Evolutionary conservation across 768 basidiomycete genomes (phyloP).

Genomic region (Russula foetens): DNA sequence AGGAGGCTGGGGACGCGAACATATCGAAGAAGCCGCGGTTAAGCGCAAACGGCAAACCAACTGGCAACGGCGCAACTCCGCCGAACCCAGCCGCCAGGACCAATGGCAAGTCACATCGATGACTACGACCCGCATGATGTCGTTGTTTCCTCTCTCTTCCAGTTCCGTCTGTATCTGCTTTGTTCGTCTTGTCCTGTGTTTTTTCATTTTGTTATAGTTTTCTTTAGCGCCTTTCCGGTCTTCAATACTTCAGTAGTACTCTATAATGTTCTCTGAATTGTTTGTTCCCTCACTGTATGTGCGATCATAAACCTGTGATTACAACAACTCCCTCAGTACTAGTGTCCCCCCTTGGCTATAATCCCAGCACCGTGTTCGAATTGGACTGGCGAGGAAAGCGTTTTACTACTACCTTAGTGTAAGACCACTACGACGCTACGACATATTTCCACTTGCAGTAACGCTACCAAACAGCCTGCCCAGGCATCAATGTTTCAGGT

Average conservation of each 20-base stretch:
- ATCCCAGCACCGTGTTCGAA: not conserved
- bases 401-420: no score
- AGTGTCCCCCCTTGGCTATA: not conserved
- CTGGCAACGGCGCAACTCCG: slow-evolving; percentile 34
- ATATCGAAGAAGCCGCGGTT: slow-evolving; percentile 54
- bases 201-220: slow-evolving; percentile 3
- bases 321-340: not conserved
- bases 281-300: slow-evolving; percentile 2
- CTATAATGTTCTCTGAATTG: slow-evolving; percentile 8
- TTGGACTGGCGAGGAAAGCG: not conserved
- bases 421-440: no score
- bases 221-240: not conserved
- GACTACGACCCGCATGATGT: slow-evolving; percentile 21
- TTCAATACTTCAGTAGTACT: slow-evolving; percentile 10
- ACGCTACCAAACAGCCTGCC: no score
- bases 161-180: not conserved
- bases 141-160: not conserved
- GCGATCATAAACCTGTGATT: slow-evolving; percentile 10
- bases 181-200: not conserved
- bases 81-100: slow-evolving; percentile 38
- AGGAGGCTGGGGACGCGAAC: slow-evolving; percentile 52
- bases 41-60: slow-evolving; percentile 35
- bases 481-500: no score
- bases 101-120: slow-evolving; percentile 57
- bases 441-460: no score